Evolutionary conservation across 306 rosid species (phyloP), one percentile per base, ranked within the genome.

Genomic region (Rosa lucieae): DNA sequence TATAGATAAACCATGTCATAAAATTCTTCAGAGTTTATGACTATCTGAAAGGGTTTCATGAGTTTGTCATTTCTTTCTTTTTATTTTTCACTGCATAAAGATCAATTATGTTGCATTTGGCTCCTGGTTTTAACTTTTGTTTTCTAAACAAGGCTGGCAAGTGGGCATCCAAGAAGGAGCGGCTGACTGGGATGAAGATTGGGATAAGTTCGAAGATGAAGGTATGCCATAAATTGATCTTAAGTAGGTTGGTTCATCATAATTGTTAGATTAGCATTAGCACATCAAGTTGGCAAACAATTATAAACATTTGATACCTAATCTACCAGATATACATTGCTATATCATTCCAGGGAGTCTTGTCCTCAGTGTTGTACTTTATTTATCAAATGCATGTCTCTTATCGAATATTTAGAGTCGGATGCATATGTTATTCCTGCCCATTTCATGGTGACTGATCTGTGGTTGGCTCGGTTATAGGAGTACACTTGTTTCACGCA

Each of bases 121-220:
- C 37, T 21, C 53, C 15, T 79, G 23, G 58, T 32, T 40, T 84
- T 43, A 78, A 59, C 74, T 65, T 48, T 83, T 77, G 58, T 39
- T 32, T 68, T 70, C 35, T 67, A 72, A 80, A 72, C 79, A 81
- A 94, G 99, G 97, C 74, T 96, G 99, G 99, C 99, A 96, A 85
- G 89, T 84, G 75, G 96, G 99, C 48, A 89, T 96, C 85, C 97
- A 90, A 84, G 94, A 85, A 78, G 96, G 84, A 73, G 93, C 93
- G 78, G 97, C 98, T 77, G 99, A 93, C 85, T 96, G 98, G 99
- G 94, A 96, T 88, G 98, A 88, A 75, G 88, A 90, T 83, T 96
- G 98, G 97, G 99, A 96, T 82, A 93, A 90, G 80, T 88, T 96
- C 79, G 97, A 96, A 81, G 98, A 90, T 49, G 93, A 93, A 93